Evolutionary conservation across 352 stramenopile genomes (phyloP), one percentile per base, ranked within the genome.

Genomic region (Phytophthora parvispora): DNA sequence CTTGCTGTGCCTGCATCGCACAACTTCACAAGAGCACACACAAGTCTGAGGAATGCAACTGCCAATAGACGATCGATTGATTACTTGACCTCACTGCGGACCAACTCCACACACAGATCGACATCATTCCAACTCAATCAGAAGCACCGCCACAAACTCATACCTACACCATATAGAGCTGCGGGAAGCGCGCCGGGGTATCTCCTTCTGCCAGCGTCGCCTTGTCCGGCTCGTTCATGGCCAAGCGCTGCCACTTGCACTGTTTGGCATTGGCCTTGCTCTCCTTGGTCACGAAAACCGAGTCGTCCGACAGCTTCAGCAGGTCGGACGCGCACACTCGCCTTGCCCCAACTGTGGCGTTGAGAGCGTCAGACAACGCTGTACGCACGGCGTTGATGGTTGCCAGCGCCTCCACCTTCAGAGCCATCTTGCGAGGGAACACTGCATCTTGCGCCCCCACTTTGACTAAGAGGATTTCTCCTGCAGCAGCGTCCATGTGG

Each of bases 391-490:
- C 52, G 29, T 94, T 94, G 24, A 94, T 64, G 15, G 64, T 72
- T 7, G 67, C 58, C 12, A 94, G 48, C 0, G 77, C 64, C 25
- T 80, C 55, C 18, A 86, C 45, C 5, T 67, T 76, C 31, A 94
- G 64, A 7, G 73, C 74, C 38, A 76, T 87, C 55, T 85, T 86
- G 9, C 43, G 59, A 2, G 84, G 84, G 50, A 92, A 82, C 8
- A 61, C 67, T 2, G 77, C 70, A 24, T 87, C 71, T 64, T 89
- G 79, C 6, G 78, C 75, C 27, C 91, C 80, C 22, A 95, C 75
- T 54, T 92, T 90, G 36, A 93, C 68, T 7, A 80, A 67, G 24
- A 92, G 60, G 38, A 93, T 92, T 60, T 93, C 82, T 6, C 74
- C 71, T 22, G 65, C 67, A 22, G 28, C 22, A 8, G 57, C 40